A percentile compares a stretch with the other conserved stretches of the same genome.
phyloP scores from a whole-genome alignment of 441 rosid species.

The Brassica hybrid region DNA sequence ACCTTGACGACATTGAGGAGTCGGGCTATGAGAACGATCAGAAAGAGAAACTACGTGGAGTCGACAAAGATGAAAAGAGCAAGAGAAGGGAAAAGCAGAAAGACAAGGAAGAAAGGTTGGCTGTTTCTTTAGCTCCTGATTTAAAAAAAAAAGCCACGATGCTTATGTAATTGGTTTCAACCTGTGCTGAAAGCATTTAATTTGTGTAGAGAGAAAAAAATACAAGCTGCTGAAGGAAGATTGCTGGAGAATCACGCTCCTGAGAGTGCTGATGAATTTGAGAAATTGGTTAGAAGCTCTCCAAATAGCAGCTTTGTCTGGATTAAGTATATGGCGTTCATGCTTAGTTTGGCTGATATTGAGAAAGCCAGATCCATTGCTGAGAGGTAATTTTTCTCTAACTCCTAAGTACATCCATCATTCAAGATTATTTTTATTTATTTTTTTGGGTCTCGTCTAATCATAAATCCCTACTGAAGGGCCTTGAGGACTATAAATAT shows the following conservation, averaged over 20 bases:
- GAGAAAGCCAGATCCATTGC: slow-evolving; percentile 90
- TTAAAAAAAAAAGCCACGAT: too few species aligned
- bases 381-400: too few species aligned
- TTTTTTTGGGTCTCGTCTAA: background rate
- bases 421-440: background rate
- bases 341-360: slow-evolving; percentile 77
- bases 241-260: slow-evolving; percentile 84
- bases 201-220: slow-evolving; percentile 73
- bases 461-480: slow-evolving; percentile 52
- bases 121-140: too few species aligned
- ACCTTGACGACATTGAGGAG: slow-evolving; percentile 71
- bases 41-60: slow-evolving; percentile 46
- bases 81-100: slow-evolving; percentile 36
- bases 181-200: background rate
- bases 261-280: slow-evolving; percentile 88
- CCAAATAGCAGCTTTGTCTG: slow-evolving; percentile 96
- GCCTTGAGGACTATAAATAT: slow-evolving; percentile 87
- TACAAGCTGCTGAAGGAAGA: slow-evolving; percentile 94
- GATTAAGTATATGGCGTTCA: slow-evolving; percentile 91
- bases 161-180: slow-evolving; percentile 12
- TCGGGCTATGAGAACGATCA: slow-evolving; percentile 47
- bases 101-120: too few species aligned
- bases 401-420: too few species aligned
- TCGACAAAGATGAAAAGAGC: slow-evolving; percentile 53
- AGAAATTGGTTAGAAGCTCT: slow-evolving; percentile 87